phyloP scores from a whole-genome alignment of 2,329 filamentous ascomycete species.

The Colletotrichum sp. region DNA sequence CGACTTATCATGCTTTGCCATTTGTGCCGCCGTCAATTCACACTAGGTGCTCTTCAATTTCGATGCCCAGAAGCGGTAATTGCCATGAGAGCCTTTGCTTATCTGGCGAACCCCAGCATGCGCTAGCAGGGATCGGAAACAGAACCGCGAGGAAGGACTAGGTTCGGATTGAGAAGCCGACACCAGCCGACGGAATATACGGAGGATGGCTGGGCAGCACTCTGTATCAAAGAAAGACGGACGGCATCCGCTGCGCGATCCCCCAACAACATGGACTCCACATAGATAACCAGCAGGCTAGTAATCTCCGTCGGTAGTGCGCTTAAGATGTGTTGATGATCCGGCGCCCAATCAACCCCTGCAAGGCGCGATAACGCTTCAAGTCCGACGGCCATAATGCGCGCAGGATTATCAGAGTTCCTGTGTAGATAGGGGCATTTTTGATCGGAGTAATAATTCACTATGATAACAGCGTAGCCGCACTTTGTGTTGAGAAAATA shows the following conservation, averaged over 20 bases:
- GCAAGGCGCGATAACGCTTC: not conserved
- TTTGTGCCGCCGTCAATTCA: not conserved
- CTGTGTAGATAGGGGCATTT: not conserved
- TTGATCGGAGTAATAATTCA: not conserved
- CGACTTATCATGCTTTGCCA: not conserved
- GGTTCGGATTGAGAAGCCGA: not conserved
- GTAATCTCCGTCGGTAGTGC: not conserved
- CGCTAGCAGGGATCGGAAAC: not conserved
- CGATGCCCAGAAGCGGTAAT: not conserved
- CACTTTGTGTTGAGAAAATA: not conserved
- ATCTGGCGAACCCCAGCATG: not conserved
- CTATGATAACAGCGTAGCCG: not conserved
- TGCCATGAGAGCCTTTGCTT: not conserved
- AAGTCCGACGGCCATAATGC: not conserved
- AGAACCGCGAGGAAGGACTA: not conserved
- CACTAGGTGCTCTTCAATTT: not conserved
- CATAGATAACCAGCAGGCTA: not conserved
- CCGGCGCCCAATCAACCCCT: not conserved
- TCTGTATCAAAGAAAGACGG: not conserved
- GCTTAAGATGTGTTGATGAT: not conserved
- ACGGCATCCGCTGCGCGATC: not conserved
- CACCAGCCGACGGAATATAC: not conserved
- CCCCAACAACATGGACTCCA: not conserved
- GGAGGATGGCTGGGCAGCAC: not conserved
- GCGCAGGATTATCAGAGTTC: not conserved